phyloP scores from a whole-genome alignment of 2,329 filamentous ascomycete genomes.

The Pyrenochaeta sp. region DNA sequence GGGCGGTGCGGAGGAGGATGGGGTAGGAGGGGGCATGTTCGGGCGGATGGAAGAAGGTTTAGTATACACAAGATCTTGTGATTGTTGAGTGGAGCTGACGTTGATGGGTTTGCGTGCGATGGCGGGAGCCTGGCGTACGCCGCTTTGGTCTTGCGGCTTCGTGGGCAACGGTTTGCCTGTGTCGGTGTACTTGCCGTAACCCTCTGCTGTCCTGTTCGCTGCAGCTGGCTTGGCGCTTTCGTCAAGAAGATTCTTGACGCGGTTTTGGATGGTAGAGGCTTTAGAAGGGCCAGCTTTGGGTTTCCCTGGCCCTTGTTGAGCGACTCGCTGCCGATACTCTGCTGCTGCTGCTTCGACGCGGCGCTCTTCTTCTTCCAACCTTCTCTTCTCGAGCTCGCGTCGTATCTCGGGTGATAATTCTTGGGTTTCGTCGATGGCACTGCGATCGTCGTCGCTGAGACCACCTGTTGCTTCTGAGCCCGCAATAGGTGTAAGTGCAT shows the following conservation, averaged over 20 bases:
- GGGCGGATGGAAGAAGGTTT: conserved; percentile 37
- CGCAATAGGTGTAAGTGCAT: conserved; percentile 69
- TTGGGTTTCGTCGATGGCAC: conserved; percentile 70
- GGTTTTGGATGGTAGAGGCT: conserved; percentile 88
- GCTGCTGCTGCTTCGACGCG: conserved; percentile 88
- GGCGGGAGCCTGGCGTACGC: conserved; percentile 30
- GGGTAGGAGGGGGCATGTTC: conserved; percentile 28
- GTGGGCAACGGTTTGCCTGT: conserved; percentile 41
- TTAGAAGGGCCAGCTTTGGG: conserved; percentile 60
- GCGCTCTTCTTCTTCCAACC: conserved; percentile 85
- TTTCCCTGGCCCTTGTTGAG: conserved; percentile 64
- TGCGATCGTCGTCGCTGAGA: conserved; percentile 73
- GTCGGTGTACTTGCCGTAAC: conserved; percentile 86
- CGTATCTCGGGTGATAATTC: conserved; percentile 86
- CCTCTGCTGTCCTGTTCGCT: conserved; percentile 77
- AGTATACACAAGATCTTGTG: conserved; percentile 36
- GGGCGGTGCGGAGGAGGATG: conserved; percentile 46
- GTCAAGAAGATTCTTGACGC: conserved; percentile 83
- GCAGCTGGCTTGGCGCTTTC: conserved; percentile 69
- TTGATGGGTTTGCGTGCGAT: conserved; percentile 60
- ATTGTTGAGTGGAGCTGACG: conserved; percentile 19
- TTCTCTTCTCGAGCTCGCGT: conserved; percentile 84
- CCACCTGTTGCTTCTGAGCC: conserved; percentile 78
- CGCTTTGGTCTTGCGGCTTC: conserved; percentile 39
- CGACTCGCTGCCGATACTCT: conserved; percentile 81